phyloP scores from a whole-genome alignment of 225 moss, liverwort and hornwort genomes.

The Thuidium tamariscinum region DNA sequence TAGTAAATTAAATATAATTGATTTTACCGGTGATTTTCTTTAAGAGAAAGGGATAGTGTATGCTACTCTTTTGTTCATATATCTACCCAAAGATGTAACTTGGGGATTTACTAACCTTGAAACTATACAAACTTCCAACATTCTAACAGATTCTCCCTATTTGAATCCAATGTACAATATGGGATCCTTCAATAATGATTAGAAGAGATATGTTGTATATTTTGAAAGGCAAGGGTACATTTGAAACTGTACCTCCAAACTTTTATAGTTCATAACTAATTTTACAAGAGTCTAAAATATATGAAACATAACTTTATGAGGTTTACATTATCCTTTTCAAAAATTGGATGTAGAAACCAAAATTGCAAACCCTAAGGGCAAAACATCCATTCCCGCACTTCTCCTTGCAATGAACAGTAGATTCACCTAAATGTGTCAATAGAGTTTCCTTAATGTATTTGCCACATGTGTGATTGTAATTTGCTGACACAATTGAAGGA shows the following conservation, averaged over 20 bases:
- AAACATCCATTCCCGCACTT: too few species aligned
- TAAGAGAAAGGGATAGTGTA: fast-evolving
- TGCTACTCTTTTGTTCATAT: too few species aligned
- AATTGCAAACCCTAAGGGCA: neutral
- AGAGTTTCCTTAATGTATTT: too few species aligned
- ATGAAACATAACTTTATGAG: neutral
- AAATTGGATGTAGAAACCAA: too few species aligned
- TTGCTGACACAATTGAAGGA: too few species aligned
- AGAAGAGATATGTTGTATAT: fast-evolving
- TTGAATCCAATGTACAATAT: neutral
- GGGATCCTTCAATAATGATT: too few species aligned
- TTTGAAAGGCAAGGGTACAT: fast-evolving
- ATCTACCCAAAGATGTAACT: too few species aligned
- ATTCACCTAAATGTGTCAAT: too few species aligned
- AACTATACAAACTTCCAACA: fast-evolving
- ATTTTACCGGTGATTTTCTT: too few species aligned
- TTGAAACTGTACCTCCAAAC: neutral
- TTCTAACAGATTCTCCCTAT: too few species aligned
- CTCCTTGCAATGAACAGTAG: too few species aligned
- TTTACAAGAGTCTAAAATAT: neutral
- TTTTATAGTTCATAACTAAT: neutral
- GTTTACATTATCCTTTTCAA: neutral
- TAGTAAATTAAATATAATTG: fast-evolving
- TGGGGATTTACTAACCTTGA: fast-evolving
- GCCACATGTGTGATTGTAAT: too few species aligned